phyloP scores from a whole-genome alignment of 495 filamentous ascomycete species.

The Penicillium macrosclerotiorum region DNA sequence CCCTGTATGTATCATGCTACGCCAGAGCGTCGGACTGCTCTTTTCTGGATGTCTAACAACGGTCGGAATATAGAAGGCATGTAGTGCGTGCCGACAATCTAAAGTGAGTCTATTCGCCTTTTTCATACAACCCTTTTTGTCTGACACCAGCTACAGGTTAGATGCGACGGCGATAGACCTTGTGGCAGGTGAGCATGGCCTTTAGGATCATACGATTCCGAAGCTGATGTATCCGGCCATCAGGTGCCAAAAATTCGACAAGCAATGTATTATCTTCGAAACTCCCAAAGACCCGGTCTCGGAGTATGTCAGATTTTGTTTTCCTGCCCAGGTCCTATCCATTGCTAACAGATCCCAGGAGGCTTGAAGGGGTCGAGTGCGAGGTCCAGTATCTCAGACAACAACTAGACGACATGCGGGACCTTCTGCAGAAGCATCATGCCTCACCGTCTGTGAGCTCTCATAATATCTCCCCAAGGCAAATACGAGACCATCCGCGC shows the following conservation, averaged over 20 bases:
- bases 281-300: conserved; percentile 33
- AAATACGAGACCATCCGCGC: conserved; percentile 4
- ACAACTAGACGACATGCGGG: conserved; percentile 30
- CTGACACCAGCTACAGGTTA: too few species aligned
- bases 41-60: not conserved
- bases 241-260: conserved; percentile 35
- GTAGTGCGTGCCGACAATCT: conserved; percentile 36
- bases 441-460: not conserved
- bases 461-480: conserved; percentile 3
- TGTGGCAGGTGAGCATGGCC: conserved; percentile 30
- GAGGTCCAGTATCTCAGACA: conserved; percentile 29
- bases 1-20: conserved; percentile 25
- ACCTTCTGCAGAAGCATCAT: conserved; percentile 17
- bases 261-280: conserved; percentile 39
- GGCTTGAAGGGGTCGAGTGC: conserved; percentile 33
- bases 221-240: not conserved
- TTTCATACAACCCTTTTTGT: too few species aligned
- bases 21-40: not conserved
- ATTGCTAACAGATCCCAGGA: conserved; percentile 15
- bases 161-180: conserved; percentile 39
- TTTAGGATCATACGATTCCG: not conserved
- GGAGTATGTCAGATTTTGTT: conserved; percentile 19
- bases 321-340: not conserved
- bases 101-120: conserved; percentile 25
- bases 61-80: conserved; percentile 30